These are phyloP conservation scores for Fraxinus latifolia DNA, from an alignment of 305 asterid genomes.

Conservation along the genomic window DNA sequence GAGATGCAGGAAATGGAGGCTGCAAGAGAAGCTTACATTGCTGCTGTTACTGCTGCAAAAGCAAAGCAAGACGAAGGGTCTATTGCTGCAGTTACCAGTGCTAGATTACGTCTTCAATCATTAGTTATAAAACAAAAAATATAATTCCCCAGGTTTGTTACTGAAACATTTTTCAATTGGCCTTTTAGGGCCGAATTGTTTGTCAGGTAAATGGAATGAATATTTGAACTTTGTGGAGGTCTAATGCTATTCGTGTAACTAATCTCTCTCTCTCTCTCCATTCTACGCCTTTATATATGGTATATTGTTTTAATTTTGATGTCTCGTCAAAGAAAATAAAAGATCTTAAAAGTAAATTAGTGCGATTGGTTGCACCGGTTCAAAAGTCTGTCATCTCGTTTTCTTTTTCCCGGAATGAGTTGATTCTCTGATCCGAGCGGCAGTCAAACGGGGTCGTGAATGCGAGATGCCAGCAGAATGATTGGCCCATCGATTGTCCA, in stretches of 20 bases:
- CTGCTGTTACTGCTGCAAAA: slow-evolving; percentile 71
- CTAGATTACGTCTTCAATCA: slow-evolving; percentile 70
- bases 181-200: background rate
- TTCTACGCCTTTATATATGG: background rate
- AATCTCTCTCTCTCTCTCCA: background rate
- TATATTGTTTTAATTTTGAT: background rate
- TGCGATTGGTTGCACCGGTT: background rate
- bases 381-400: background rate
- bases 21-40: slow-evolving; percentile 71
- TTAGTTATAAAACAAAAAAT: slow-evolving; percentile 38
- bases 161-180: slow-evolving; percentile 7
- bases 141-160: slow-evolving; percentile 4
- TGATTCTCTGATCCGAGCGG: background rate
- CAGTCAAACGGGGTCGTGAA: too few relatives aligned
- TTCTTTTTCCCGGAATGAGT: background rate
- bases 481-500: too few relatives aligned
- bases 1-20: slow-evolving; percentile 64
- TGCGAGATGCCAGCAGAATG: too few relatives aligned
- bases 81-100: slow-evolving; percentile 66
- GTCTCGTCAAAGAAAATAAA: background rate
- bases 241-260: background rate
- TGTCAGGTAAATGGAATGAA: background rate
- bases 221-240: background rate
- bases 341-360: too few relatives aligned
- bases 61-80: slow-evolving; percentile 70